Percentiles rank a stretch among this genome's conserved stretches.
Evolutionary conservation across 352 stramenopile species (phyloP).

Genomic region (Globisporangium perplexum): DNA sequence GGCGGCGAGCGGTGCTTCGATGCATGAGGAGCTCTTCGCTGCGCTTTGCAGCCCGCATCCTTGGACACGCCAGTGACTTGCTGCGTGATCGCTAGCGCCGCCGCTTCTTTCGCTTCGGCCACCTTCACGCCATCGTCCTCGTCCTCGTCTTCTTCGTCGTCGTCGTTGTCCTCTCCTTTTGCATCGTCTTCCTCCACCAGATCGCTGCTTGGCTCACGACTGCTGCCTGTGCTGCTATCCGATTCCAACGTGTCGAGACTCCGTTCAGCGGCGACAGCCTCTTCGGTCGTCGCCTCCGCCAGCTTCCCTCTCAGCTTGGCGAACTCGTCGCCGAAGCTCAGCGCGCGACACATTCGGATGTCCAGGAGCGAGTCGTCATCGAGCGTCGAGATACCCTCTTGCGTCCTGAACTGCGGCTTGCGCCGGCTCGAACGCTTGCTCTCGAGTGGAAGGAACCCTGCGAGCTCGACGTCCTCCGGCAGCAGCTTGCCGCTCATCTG

Average conservation of each 20-base stretch:
- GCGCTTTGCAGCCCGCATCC: slow-evolving; percentile 8
- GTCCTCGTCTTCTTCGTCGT: not conserved
- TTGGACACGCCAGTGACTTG: slow-evolving; percentile 11
- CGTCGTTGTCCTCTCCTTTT: not conserved
- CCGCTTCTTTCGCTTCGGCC: not conserved
- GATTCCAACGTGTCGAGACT: not conserved
- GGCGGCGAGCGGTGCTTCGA: not conserved
- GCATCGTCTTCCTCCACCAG: not conserved
- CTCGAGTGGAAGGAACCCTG: slow-evolving; percentile 31
- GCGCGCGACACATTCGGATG: slow-evolving; percentile 16
- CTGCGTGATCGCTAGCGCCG: no score
- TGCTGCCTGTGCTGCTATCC: not conserved
- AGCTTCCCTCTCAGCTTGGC: slow-evolving; percentile 2
- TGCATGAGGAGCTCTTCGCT: not conserved
- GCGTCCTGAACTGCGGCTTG: not conserved
- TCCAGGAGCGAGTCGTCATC: slow-evolving; percentile 12
- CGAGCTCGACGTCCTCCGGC: slow-evolving; percentile 35
- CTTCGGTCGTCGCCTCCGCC: not conserved
- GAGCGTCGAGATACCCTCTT: not conserved
- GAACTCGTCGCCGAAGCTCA: slow-evolving; percentile 14
- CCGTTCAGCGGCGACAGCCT: not conserved
- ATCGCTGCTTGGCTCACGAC: not conserved
- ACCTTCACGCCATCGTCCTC: not conserved
- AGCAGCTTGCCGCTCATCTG: slow-evolving; percentile 8
- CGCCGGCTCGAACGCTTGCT: not conserved